phyloP scores from a whole-genome alignment of 2,329 filamentous ascomycete genomes.

The Talaromyces sp. region DNA sequence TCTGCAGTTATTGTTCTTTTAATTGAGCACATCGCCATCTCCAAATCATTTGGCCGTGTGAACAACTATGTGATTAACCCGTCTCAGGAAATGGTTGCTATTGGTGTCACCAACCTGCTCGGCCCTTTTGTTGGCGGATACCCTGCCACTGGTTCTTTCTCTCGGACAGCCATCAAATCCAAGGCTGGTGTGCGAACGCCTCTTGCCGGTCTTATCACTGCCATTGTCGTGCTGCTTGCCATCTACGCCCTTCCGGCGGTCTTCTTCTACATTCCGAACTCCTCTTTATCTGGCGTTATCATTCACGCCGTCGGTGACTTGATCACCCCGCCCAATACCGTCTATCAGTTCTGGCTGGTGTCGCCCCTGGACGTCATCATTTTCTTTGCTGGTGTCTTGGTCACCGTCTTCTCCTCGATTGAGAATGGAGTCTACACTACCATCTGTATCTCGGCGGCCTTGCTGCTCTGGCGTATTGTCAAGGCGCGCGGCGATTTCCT shows the following conservation, averaged over 20 bases:
- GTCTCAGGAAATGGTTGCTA: conserved; percentile 91
- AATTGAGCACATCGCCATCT: conserved; percentile 95
- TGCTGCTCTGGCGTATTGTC: conserved; percentile 77
- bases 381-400: conserved; percentile 87
- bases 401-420: conserved; percentile 81
- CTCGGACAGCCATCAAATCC: conserved; percentile 91
- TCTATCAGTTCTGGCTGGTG: conserved; percentile 94
- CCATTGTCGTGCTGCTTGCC: conserved; percentile 75
- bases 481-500: conserved; percentile 79
- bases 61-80: conserved; percentile 97
- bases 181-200: conserved; percentile 93
- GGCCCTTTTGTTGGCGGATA: conserved; percentile 90
- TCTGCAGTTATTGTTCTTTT: conserved; percentile 88
- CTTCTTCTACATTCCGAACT: conserved; percentile 88
- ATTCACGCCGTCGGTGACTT: conserved; percentile 93
- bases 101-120: conserved; percentile 82
- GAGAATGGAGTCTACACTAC: conserved; percentile 91
- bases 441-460: conserved; percentile 65
- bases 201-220: conserved; percentile 83
- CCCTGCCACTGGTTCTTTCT: conserved; percentile 91
- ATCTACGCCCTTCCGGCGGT: conserved; percentile 83
- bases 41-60: conserved; percentile 90
- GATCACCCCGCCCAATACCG: conserved; percentile 81
- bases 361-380: conserved; percentile 85
- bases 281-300: conserved; percentile 78